phyloP scores from a whole-genome alignment of 2,329 filamentous ascomycete genomes.

The Macroventuria anomochaeta region DNA sequence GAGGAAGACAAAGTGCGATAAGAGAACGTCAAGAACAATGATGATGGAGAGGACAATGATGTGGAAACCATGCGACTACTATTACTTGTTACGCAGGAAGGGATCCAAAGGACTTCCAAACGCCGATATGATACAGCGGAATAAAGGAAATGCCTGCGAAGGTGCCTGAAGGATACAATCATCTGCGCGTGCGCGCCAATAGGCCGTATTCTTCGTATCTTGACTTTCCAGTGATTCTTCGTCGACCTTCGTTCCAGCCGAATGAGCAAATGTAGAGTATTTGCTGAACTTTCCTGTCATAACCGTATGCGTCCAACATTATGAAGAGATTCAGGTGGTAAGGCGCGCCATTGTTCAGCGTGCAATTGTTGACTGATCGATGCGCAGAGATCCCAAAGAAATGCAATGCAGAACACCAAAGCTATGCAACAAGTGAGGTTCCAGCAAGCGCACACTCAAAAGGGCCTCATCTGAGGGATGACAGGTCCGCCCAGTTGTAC shows the following conservation, averaged over 20 bases:
- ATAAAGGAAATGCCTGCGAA: neutral
- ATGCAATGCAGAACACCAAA: conserved; percentile 1
- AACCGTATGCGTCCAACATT: neutral
- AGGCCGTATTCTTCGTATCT: neutral
- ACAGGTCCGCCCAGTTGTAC: conserved; percentile 30
- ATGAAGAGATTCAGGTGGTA: neutral
- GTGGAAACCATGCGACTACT: conserved; percentile 23
- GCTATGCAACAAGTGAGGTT: neutral
- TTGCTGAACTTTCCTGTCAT: neutral
- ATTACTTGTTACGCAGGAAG: conserved; percentile 19
- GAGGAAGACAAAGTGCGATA: neutral
- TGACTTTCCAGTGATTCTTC: neutral
- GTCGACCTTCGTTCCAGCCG: conserved; percentile 4
- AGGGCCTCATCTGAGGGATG: conserved; percentile 41
- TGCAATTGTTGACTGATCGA: neutral
- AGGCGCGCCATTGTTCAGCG: neutral
- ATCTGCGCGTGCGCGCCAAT: neutral
- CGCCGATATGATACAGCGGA: conserved; percentile 20
- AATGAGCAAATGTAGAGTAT: neutral
- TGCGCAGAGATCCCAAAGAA: neutral
- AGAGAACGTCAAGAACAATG: neutral
- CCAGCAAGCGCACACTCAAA: conserved; percentile 19
- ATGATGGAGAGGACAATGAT: neutral
- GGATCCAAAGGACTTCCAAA: conserved; percentile 10
- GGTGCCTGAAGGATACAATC: neutral